These are phyloP conservation scores for Lepiota brunneoincarnata DNA, from an alignment of 768 basidiomycete species.

Conservation along the genomic window DNA sequence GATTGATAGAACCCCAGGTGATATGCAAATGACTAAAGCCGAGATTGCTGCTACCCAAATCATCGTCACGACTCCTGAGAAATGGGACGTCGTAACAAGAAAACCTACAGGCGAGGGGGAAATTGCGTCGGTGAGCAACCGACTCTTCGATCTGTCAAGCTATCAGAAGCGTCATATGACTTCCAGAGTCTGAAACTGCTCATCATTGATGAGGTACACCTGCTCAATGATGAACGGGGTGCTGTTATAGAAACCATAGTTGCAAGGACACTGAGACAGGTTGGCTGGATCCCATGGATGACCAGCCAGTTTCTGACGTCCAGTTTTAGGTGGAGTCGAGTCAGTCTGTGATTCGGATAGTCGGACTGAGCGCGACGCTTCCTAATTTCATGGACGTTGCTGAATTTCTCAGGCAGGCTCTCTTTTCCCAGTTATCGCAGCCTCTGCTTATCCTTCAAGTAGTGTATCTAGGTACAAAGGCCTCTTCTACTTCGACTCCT, in stretches of 20 bases:
- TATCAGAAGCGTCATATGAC: not conserved
- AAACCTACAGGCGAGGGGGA: slow-evolving; percentile 98
- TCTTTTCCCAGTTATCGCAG: not conserved
- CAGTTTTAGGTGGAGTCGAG: slow-evolving; percentile 82
- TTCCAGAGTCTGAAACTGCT: slow-evolving; percentile 83
- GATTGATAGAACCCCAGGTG: slow-evolving; percentile 48
- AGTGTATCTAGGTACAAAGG: slow-evolving; percentile 87
- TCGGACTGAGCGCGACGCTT: slow-evolving; percentile 93
- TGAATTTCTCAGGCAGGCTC: slow-evolving; percentile 79
- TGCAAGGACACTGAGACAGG: slow-evolving; percentile 90
- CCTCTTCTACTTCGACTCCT: slow-evolving; percentile 96
- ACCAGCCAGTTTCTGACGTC: not conserved
- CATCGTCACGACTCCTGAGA: slow-evolving; percentile 98
- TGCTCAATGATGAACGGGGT: slow-evolving; percentile 96
- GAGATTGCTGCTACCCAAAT: slow-evolving; percentile 96
- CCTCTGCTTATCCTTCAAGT: slow-evolving; percentile 5
- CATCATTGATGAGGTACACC: slow-evolving; percentile 96
- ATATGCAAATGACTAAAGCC: slow-evolving; percentile 94
- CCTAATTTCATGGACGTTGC: slow-evolving; percentile 98
- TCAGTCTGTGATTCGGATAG: slow-evolving; percentile 93
- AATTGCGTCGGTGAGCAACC: slow-evolving; percentile 72
- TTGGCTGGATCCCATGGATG: slow-evolving; percentile 17
- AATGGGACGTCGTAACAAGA: slow-evolving; percentile 99
- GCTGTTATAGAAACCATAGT: slow-evolving; percentile 99
- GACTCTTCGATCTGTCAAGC: not conserved